These are phyloP conservation scores for Deinandra increscens DNA, from an alignment of 129 eudicot genomes.

Conservation along the genomic window DNA sequence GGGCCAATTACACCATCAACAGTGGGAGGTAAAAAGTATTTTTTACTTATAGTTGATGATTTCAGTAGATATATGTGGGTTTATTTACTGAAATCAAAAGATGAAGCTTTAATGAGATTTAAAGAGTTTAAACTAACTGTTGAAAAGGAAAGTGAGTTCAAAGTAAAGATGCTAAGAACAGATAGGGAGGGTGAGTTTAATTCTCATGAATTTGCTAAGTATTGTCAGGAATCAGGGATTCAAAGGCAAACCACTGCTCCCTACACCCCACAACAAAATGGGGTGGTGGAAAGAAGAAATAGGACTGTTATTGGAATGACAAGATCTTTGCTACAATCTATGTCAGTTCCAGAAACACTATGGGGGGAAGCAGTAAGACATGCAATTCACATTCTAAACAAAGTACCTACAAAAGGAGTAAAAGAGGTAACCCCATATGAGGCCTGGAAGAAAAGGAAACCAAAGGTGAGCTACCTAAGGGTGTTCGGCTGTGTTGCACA, in stretches of 20 bases:
- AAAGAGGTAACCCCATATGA: background rate
- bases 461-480: too few relatives aligned
- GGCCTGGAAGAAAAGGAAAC: background rate
- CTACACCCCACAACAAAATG: background rate
- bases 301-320: background rate
- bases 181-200: background rate
- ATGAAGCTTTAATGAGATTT: too few relatives aligned
- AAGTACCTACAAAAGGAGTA: background rate
- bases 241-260: too few relatives aligned
- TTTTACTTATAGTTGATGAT: too few relatives aligned
- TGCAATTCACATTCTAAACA: background rate
- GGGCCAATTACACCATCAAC: too few relatives aligned
- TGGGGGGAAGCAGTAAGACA: background rate
- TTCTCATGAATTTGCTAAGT: background rate
- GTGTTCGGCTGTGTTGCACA: too few relatives aligned
- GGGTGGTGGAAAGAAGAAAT: background rate
- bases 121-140: too few relatives aligned
- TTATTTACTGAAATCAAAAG: too few relatives aligned
- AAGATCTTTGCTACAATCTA: background rate
- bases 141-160: background rate
- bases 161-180: background rate
- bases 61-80: too few relatives aligned
- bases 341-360: too few relatives aligned
- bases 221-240: background rate
- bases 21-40: too few relatives aligned